Conservation (phyloP, 495 filamentous ascomycete species). For the Aspergillus mulundensis region DNA sequence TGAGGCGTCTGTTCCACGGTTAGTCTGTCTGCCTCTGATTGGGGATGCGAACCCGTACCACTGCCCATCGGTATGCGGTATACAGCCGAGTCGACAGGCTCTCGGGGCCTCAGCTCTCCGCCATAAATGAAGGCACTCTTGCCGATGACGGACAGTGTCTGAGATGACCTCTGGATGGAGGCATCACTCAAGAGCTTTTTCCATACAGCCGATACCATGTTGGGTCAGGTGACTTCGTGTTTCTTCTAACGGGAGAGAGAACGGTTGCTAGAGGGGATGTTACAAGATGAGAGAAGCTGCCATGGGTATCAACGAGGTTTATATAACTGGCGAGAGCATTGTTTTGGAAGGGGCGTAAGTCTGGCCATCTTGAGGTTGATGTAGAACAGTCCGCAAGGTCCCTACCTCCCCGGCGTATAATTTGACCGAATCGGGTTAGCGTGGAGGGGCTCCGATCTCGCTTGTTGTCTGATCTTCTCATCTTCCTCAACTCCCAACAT, state of each 20-base stretch:
- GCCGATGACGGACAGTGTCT: slow-evolving; percentile 62
- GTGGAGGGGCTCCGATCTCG: neutral
- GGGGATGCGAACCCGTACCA: slow-evolving; percentile 5
- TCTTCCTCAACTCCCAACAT: too few species aligned
- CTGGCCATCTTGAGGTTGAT: too few species aligned
- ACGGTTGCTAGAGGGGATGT: too few species aligned
- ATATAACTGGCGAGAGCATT: too few species aligned
- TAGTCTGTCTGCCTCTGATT: neutral
- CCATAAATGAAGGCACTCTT: slow-evolving; percentile 56
- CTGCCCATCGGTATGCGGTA: slow-evolving; percentile 55
- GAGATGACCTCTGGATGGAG: slow-evolving; percentile 60
- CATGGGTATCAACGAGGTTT: too few species aligned
- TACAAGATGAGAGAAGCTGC: too few species aligned
- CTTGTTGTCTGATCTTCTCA: neutral
- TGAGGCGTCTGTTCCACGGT: neutral
- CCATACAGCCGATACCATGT: slow-evolving; percentile 1
- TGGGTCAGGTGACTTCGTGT: too few species aligned
- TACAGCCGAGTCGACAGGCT: slow-evolving; percentile 64
- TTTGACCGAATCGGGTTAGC: neutral
- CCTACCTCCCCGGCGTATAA: neutral
- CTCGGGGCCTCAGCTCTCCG: slow-evolving; percentile 37
- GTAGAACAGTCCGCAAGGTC: neutral
- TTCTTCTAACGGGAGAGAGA: too few species aligned
- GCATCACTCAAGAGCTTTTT: slow-evolving; percentile 3
- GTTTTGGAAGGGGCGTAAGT: too few species aligned